Base-by-base conservation (phyloP, 345 rosid species). In the Erodium maritimum region DNA sequence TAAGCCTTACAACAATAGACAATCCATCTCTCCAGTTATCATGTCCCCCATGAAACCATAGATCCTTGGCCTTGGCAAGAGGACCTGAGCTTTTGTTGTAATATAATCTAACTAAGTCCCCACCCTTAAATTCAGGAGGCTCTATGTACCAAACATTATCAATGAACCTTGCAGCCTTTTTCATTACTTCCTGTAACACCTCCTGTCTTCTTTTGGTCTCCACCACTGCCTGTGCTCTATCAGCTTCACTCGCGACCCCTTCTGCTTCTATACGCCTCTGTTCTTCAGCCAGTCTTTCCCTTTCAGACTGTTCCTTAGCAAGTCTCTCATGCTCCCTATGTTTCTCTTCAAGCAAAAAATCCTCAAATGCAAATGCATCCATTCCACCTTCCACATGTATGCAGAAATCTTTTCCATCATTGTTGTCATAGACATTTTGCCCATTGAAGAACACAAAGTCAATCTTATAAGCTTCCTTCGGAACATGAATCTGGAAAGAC, bases 41-140 rank as follows among this genome's bases (percentile, higher is more conserved):
- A 70, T 75, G 66, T n/a, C 96, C 96, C 25, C 95, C 98, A 72
- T 91, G 98, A 52, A 91, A 57, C 96, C 98, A 91, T 13, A 91
- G 52, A 56, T 91, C 91, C 45, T 73, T 75, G 42, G 88, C 71
- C 71, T 77, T 62, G 61, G 73, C 73, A 57, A 91, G 82, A 73
- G 95, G 83, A 73, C 96, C 81, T 6, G 87, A 88, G 65, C 59
- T 80, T 71, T 74, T 84, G 75, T 82, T 82, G 74, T 86, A 91
- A 67, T 75, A 77, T 23, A 91, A 55, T 60, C 69, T 79, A 53
- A 88, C 85, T 69, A 53, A 37, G 66, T 82, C 95, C 14, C 8
- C 66, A 48, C 84, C 83, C 55, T 77, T 78, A 63, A 82, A 86
- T 61, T 82, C 70, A 1, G 66, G 77, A 48, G 98, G 93, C 65